Conservation (phyloP, 495 filamentous ascomycete genomes). For the Penicillium flavigenum region DNA sequence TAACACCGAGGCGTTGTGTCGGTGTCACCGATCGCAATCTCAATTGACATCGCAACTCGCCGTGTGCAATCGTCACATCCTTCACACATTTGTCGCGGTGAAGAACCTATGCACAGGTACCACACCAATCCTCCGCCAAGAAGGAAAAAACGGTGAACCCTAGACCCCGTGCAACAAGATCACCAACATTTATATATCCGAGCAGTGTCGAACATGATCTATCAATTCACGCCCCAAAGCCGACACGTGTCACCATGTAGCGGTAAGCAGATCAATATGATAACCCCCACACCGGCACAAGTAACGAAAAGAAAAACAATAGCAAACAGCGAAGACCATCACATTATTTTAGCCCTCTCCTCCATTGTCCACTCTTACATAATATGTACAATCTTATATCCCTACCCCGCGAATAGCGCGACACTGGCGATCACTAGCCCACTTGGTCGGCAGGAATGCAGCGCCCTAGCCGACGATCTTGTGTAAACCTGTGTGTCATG, state of each 20-base stretch:
- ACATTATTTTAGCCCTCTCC: background rate
- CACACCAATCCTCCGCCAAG: background rate
- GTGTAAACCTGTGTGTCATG: background rate
- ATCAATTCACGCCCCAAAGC: background rate
- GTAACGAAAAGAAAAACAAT: background rate
- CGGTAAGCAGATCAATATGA: background rate
- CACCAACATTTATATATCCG: background rate
- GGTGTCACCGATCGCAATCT: background rate
- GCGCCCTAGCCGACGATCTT: background rate
- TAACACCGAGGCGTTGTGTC: background rate
- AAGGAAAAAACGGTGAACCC: background rate
- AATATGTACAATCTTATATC: background rate
- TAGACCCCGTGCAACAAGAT: background rate
- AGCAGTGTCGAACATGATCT: background rate
- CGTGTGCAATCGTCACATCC: background rate
- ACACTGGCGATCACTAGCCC: background rate
- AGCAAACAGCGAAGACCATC: background rate
- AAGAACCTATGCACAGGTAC: background rate
- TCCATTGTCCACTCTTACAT: background rate
- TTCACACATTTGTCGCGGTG: background rate
- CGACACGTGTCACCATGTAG: conserved; percentile 3
- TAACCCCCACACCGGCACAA: background rate
- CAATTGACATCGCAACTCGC: background rate
- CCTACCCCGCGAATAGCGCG: background rate
- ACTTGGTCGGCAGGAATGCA: background rate